A percentile compares a stretch with the other conserved stretches of the same genome.
Evolutionary conservation across 352 stramenopile species (phyloP).

Genomic region (Globisporangium mamillatum): DNA sequence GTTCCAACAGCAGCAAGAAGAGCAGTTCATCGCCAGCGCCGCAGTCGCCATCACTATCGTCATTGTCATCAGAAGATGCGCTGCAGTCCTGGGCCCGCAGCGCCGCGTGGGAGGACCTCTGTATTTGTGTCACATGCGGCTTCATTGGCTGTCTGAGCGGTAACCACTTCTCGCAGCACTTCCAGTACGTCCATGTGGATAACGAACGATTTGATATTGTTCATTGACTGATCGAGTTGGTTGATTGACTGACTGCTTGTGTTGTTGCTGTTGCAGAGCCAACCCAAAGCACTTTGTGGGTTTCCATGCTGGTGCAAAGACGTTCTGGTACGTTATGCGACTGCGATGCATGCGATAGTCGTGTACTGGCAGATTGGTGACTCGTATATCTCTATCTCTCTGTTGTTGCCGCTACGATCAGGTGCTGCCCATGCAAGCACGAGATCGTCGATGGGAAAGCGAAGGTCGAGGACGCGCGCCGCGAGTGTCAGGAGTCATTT

Average conservation of each 20-base stretch:
- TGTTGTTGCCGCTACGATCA: conserved; percentile 6
- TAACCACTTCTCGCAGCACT: conserved; percentile 52
- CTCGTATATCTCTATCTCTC: not conserved
- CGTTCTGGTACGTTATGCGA: conserved; percentile 40
- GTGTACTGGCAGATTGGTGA: not conserved
- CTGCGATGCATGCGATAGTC: too few species aligned
- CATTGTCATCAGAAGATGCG: not conserved
- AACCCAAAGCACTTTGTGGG: conserved; percentile 63
- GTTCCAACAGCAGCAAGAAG: conserved; percentile 10
- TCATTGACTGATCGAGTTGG: not conserved
- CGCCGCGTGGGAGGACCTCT: conserved; percentile 33
- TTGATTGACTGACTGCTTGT: not conserved
- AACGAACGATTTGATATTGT: not conserved
- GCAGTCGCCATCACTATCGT: not conserved
- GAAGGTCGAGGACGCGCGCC: conserved; percentile 39
- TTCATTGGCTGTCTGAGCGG: conserved; percentile 54
- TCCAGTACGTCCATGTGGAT: conserved; percentile 26
- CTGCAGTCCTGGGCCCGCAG: conserved; percentile 36
- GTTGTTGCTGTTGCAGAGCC: conserved; percentile 14
- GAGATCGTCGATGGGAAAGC: conserved; percentile 34
- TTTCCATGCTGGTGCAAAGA: conserved; percentile 42
- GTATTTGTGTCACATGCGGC: conserved; percentile 58
- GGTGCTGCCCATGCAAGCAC: conserved; percentile 42
- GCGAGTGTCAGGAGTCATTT: conserved; percentile 35
- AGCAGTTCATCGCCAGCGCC: conserved; percentile 1